Evolutionary conservation across 805 yeast genomes (phyloP).

Genomic region (Myxozyma neotropica): DNA sequence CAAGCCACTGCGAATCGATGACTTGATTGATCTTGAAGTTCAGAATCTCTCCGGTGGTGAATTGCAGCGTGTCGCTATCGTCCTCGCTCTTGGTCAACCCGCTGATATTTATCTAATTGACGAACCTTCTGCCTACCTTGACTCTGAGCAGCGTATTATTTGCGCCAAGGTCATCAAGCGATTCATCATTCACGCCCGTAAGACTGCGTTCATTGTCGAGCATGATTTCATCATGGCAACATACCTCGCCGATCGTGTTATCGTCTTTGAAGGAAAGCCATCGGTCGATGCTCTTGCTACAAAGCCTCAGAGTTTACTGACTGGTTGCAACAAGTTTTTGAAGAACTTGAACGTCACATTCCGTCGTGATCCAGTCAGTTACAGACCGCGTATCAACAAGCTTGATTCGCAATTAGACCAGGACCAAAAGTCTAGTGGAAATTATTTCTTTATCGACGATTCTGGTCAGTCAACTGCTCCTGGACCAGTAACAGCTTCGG

Average conservation of each 20-base stretch:
- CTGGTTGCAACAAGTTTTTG: conserved; percentile 96
- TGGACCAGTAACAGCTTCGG: neutral
- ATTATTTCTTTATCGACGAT: conserved; percentile 91
- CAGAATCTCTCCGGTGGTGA: conserved; percentile 99
- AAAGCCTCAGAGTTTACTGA: conserved; percentile 87
- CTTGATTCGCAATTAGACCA: conserved; percentile 93
- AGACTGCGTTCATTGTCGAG: conserved; percentile 99
- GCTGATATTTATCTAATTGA: conserved; percentile 97
- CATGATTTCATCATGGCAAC: conserved; percentile 99
- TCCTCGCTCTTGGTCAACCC: conserved; percentile 86
- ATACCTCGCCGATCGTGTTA: conserved; percentile 96
- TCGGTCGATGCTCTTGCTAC: conserved; percentile 83
- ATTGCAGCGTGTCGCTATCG: conserved; percentile 98
- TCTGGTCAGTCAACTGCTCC: conserved; percentile 1
- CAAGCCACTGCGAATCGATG: conserved; percentile 91
- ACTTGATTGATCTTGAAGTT: conserved; percentile 95
- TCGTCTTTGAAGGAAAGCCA: conserved; percentile 96
- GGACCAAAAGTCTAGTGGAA: conserved; percentile 90
- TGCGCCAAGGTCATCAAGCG: conserved; percentile 98
- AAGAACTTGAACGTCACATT: conserved; percentile 96
- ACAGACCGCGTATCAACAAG: conserved; percentile 98
- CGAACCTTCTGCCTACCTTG: conserved; percentile 98
- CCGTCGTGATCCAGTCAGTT: conserved; percentile 98
- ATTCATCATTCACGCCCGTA: conserved; percentile 92
- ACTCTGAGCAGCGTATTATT: conserved; percentile 98